phyloP scores from a whole-genome alignment of 2,329 filamentous ascomycete genomes.

The Diaporthe citrichinensis region DNA sequence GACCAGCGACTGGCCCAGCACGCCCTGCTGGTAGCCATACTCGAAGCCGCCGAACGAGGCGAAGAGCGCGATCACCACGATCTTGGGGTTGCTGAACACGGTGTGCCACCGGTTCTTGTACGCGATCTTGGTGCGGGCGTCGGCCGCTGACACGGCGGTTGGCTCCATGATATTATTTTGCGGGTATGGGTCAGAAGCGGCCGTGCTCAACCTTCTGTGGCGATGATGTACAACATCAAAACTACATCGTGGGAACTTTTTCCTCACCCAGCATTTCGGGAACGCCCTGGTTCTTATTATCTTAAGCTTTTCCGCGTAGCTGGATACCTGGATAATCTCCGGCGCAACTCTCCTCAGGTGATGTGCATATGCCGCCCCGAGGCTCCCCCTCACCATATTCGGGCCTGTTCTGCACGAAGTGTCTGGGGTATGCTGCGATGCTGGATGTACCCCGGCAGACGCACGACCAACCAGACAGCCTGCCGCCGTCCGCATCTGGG shows the following conservation, averaged over 20 bases:
- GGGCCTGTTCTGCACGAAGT: slow-evolving; percentile 16
- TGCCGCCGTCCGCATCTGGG: not conserved
- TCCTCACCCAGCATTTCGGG: not conserved
- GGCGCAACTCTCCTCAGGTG: slow-evolving; percentile 13
- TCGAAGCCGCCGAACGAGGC: slow-evolving; percentile 61
- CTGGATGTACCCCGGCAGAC: not conserved
- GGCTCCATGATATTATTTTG: not conserved
- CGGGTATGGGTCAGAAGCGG: not conserved
- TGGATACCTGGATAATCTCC: slow-evolving; percentile 6
- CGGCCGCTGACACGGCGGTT: slow-evolving; percentile 10
- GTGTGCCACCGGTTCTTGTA: slow-evolving; percentile 38
- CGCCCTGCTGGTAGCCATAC: slow-evolving; percentile 69
- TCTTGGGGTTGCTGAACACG: slow-evolving; percentile 37
- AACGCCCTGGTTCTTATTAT: slow-evolving; percentile 17
- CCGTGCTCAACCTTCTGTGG: not conserved
- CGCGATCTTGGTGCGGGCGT: slow-evolving; percentile 23
- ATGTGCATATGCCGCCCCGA: slow-evolving; percentile 11
- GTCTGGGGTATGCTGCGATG: slow-evolving; percentile 23
- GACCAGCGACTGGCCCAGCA: slow-evolving; percentile 66
- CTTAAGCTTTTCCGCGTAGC: not conserved
- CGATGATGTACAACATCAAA: not conserved
- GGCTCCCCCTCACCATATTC: slow-evolving; percentile 28
- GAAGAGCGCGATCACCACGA: slow-evolving; percentile 40
- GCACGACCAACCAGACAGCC: not conserved
- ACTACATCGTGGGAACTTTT: not conserved